A percentile compares a stretch with the other conserved stretches of the same genome.
Evolutionary conservation across 805 yeast species (phyloP).

Genomic region (Ogataea zsoltii): DNA sequence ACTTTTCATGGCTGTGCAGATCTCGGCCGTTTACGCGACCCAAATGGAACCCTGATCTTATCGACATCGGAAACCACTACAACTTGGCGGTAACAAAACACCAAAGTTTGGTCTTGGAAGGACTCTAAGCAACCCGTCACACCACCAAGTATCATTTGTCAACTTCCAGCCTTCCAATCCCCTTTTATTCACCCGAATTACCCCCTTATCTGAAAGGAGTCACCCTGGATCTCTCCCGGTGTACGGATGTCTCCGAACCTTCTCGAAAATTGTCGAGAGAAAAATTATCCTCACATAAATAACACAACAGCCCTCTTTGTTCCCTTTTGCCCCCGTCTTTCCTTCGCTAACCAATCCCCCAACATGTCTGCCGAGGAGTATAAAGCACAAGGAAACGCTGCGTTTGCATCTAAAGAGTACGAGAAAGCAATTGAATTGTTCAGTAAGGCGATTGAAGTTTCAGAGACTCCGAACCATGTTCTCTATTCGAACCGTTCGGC

Average conservation of each 20-base stretch:
- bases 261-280: slow-evolving; percentile 12
- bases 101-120: no score
- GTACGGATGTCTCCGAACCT: slow-evolving; percentile 13
- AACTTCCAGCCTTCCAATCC: no score
- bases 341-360: neutral
- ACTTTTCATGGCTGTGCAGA: neutral
- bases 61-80: no score
- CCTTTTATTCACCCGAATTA: no score
- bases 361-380: slow-evolving; percentile 67
- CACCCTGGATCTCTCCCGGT: no score
- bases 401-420: slow-evolving; percentile 85
- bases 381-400: slow-evolving; percentile 92
- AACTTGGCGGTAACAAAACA: no score
- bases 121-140: no score
- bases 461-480: slow-evolving; percentile 86
- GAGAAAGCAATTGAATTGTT: slow-evolving; percentile 76
- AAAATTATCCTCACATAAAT: no score
- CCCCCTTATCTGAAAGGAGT: no score
- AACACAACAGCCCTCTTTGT: no score
- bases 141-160: no score
- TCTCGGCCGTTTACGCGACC: neutral
- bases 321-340: neutral
- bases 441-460: slow-evolving; percentile 82
- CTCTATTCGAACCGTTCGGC: slow-evolving; percentile 94
- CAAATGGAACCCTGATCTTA: no score